Evolutionary conservation across 768 basidiomycete species (phyloP), one percentile per base, ranked within the genome.

Genomic region (Basidioascus undulatus): DNA sequence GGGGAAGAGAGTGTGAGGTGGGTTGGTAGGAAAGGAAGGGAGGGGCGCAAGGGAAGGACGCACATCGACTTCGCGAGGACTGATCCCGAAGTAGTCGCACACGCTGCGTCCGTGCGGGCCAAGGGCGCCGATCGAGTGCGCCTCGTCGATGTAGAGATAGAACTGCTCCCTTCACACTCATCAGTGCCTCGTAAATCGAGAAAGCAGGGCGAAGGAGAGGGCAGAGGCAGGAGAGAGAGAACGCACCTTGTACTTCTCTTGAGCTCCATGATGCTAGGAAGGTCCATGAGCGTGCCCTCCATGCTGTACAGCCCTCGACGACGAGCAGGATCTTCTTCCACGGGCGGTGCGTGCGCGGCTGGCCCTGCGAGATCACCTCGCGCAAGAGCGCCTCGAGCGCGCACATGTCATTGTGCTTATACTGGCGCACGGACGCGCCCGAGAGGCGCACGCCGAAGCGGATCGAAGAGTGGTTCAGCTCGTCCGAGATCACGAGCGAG

Each of bases 311-410:
- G 58, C 2, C 92, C 56, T 98, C 92, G 11, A 96, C 83, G 41
- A 92, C 71, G 33, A 98, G 48, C 31, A 98, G 58, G 45, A 98
- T 96, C 65, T 89, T 94, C 65, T 89, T 92, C 92, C 92, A 96
- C 11, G 89, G 89, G 15, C 92, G 62, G 53, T 96, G 92, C 0
- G 86, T 92, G 62, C 86, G 77, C 4, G 89, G 86, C 56, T 96
- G 89, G 13, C 92, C 92, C 58, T 98, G 92, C 51, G 78, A 82
- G 60, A 98, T 87, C 20, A 72, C 74, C 59, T 98, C 92, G 32
- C 74, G 66, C 53, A 98, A 61, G 11, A 96, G 53, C 6, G 61
- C 56, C 59, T 96, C 89, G 41, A 98, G 61, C 37, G 65, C 71
- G 31, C 64, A 57, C 76, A 94, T 80, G 57, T 96, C 72, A 54